phyloP scores from a whole-genome alignment of 2,329 filamentous ascomycete genomes.

The Graphilbum sp. region DNA sequence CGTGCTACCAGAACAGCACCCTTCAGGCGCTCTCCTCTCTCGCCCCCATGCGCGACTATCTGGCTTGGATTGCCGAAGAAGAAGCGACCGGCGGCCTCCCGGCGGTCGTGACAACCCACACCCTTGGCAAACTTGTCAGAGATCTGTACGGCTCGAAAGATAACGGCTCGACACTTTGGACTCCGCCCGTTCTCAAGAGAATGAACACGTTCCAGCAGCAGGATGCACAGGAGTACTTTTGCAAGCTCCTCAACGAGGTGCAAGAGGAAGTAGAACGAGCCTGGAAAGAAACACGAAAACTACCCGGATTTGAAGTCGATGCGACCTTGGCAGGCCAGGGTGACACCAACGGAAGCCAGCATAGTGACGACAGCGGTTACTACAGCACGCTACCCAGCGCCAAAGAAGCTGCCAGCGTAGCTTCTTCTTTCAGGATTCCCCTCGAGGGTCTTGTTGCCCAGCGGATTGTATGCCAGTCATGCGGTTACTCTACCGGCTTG shows the following conservation, averaged over 20 bases:
- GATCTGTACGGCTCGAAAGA: slow-evolving; percentile 54
- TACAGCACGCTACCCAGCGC: slow-evolving; percentile 26
- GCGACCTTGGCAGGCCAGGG: slow-evolving; percentile 9
- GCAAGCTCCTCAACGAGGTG: slow-evolving; percentile 70
- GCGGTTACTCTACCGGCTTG: slow-evolving; percentile 74
- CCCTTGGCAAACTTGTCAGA: slow-evolving; percentile 48
- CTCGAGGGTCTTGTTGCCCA: slow-evolving; percentile 80
- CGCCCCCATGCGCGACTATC: slow-evolving; percentile 49
- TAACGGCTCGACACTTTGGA: slow-evolving; percentile 67
- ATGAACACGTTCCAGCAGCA: slow-evolving; percentile 96
- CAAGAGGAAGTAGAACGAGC: slow-evolving; percentile 56
- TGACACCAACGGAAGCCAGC: slow-evolving; percentile 28
- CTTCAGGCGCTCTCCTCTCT: slow-evolving; percentile 73
- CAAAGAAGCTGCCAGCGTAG: slow-evolving; percentile 19
- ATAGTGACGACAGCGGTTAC: slow-evolving; percentile 42
- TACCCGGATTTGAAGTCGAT: slow-evolving; percentile 24
- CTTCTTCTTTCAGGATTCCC: slow-evolving; percentile 44
- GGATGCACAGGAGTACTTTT: slow-evolving; percentile 95
- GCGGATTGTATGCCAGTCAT: slow-evolving; percentile 70
- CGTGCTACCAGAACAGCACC: slow-evolving; percentile 95
- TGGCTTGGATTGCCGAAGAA: slow-evolving; percentile 29
- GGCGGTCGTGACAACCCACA: slow-evolving; percentile 23
- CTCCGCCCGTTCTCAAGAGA: slow-evolving; percentile 63
- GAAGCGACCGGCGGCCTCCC: slow-evolving; percentile 12
- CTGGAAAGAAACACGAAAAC: slow-evolving; percentile 16